Conservation (phyloP, 1,284 basidiomycete genomes). For the Anthracocystis panici-leucophaei region DNA sequence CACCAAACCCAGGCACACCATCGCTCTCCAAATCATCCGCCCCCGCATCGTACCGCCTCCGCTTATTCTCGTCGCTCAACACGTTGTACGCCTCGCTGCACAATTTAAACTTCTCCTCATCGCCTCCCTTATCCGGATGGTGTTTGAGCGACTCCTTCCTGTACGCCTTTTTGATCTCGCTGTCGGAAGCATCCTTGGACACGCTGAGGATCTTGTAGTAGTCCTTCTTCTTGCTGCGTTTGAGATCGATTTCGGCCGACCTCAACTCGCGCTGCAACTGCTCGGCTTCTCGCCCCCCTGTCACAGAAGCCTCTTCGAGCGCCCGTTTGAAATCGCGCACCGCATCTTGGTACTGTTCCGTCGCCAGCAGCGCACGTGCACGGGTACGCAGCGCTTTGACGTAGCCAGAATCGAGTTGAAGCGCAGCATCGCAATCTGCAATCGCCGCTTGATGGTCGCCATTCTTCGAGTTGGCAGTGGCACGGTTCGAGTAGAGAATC, state of each 20-base stretch:
- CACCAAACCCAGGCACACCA: slow-evolving; percentile 43
- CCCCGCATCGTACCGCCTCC: slow-evolving; percentile 65
- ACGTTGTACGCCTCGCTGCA: slow-evolving; percentile 66
- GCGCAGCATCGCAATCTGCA: slow-evolving; percentile 78
- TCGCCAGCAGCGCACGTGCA: slow-evolving; percentile 80
- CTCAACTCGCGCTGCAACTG: slow-evolving; percentile 75
- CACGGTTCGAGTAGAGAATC: slow-evolving; percentile 83
- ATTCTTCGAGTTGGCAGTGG: slow-evolving; percentile 81
- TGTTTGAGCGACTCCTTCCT: slow-evolving; percentile 65
- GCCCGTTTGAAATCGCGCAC: slow-evolving; percentile 83
- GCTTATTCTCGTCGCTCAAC: slow-evolving; percentile 63
- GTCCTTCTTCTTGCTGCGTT: slow-evolving; percentile 69
- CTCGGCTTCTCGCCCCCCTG: slow-evolving; percentile 73
- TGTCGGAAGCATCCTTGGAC: slow-evolving; percentile 79
- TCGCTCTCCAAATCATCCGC: slow-evolving; percentile 65
- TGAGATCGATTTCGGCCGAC: slow-evolving; percentile 62
- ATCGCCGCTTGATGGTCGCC: slow-evolving; percentile 78
- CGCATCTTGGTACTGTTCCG: slow-evolving; percentile 80
- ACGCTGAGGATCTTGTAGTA: slow-evolving; percentile 87
- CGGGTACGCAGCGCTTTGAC: slow-evolving; percentile 88
- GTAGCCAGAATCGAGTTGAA: slow-evolving; percentile 76
- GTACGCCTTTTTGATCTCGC: slow-evolving; percentile 79
- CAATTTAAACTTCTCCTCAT: slow-evolving; percentile 69
- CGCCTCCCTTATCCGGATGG: slow-evolving; percentile 69
- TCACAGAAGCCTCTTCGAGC: slow-evolving; percentile 74